These are phyloP conservation scores for Phytophthora europaea DNA, from an alignment of 352 stramenopile genomes.

Conservation along the genomic window DNA sequence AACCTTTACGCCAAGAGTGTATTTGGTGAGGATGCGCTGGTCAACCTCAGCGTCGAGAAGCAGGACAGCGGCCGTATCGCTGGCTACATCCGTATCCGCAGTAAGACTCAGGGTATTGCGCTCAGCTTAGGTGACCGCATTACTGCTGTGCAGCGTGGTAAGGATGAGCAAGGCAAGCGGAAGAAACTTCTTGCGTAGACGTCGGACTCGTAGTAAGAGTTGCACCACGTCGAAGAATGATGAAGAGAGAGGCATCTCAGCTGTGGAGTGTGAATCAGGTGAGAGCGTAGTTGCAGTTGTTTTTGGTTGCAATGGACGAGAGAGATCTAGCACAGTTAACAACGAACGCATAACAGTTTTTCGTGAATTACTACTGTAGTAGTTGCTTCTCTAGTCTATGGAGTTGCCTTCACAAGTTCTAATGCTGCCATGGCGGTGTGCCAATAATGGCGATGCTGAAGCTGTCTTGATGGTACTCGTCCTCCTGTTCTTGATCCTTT, in stretches of 20 bases:
- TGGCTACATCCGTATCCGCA: conserved; percentile 99
- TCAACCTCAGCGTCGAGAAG: conserved; percentile 99
- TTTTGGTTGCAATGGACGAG: conserved; percentile 38
- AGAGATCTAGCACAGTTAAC: conserved; percentile 42
- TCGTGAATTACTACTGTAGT: conserved; percentile 23
- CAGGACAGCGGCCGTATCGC: conserved; percentile 97
- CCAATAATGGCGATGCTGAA: conserved; percentile 67
- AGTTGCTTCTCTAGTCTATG: conserved; percentile 40
- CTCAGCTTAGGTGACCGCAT: conserved; percentile 99
- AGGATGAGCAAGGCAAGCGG: conserved; percentile 87
- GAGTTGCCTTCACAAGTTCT: conserved; percentile 26
- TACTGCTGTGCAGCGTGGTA: conserved; percentile 95
- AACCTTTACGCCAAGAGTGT: conserved; percentile 95
- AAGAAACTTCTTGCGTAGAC: conserved; percentile 83
- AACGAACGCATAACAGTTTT: conserved; percentile 42
- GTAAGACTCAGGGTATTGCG: conserved; percentile 99
- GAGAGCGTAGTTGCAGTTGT: conserved; percentile 32
- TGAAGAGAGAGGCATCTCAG: conserved; percentile 15
- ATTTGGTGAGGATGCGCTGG: conserved; percentile 98
- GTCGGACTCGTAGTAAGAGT: conserved; percentile 33
- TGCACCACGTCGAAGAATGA: conserved; percentile 12
- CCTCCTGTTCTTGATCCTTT: conserved; percentile 18
- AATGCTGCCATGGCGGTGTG: conserved; percentile 43
- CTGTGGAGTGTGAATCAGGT: conserved; percentile 16
- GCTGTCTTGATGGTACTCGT: conserved; percentile 35